Base-by-base conservation (phyloP, 2,329 filamentous ascomycete genomes). In the Aureobasidium sp. region DNA sequence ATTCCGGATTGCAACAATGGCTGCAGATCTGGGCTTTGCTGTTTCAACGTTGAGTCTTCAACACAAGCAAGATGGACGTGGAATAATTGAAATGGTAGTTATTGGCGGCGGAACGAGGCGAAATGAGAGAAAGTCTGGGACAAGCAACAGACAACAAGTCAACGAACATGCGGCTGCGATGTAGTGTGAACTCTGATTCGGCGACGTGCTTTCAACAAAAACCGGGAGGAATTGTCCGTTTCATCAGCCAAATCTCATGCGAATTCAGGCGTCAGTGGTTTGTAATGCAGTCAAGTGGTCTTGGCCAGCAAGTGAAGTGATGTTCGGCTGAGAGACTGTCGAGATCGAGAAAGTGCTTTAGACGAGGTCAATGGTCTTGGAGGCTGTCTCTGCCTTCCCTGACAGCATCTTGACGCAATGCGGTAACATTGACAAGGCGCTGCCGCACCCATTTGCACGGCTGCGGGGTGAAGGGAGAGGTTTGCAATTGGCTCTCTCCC, bases 151-250 rank as follows among this genome's bases (percentile, higher is more conserved):
- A 55, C 25, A 19, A 21, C 51, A 43, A 55, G 51, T 55, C 51
- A 55, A 55, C 40, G 53, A 57, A 23, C 51, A 57, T 57, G 53
- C 53, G 53, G 53, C 42, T 46, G 53, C 27, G 8, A 27, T 57
- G 53, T 45, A 57, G 53, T 45, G 38, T 23, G 40, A 57, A 57
- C 53, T 46, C 25, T 57, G 53, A 57, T 57, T 57, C 29, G 17
- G 53, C 40, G 19, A 46, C 25, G 23, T 19, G n/a, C 19, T 15
- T 57, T 57, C 53, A 57, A 57, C 53, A 45, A 57, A 57, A 57
- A 33, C 1, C 37, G 37, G 53, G 21, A 37, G 42, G 29, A 46
- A 55, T 43, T 43, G 51, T 55, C 40, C 53, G 53, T 57, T 57
- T 57, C 27, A 57, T 27, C 53, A 57, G 29, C 38, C 53, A 57